Conservation (phyloP, 768 basidiomycete genomes). For the Serendipita sp. region DNA sequence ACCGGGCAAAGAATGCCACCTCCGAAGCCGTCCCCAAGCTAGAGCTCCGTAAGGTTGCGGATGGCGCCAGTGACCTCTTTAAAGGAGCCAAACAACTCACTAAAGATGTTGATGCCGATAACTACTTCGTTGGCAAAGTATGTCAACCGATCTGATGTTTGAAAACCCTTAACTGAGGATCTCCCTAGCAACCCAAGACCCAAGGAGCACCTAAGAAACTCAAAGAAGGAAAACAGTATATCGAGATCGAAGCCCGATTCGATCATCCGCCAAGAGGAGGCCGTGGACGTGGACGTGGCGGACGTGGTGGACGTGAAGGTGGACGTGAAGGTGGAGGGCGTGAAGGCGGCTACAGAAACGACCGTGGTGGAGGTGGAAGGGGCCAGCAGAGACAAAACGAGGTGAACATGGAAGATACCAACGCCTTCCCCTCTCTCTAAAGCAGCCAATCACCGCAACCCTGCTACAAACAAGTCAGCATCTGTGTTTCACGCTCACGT, state of each 20-base stretch:
- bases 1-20: constrained; percentile 54
- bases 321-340: constrained; percentile 26
- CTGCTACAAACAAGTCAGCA: too few species aligned
- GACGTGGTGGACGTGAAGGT: constrained; percentile 19
- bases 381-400: constrained; percentile 15
- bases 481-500: too few species aligned
- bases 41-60: constrained; percentile 68
- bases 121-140: constrained; percentile 88
- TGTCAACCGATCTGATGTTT: constrained; percentile 8
- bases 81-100: constrained; percentile 50
- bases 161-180: constrained; percentile 5
- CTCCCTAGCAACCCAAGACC: constrained; percentile 36
- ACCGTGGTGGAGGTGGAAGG: constrained; percentile 23
- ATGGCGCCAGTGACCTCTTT: constrained; percentile 58
- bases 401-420: constrained; percentile 67
- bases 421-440: constrained; percentile 78
- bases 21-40: constrained; percentile 50
- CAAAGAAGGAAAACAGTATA: constrained; percentile 80
- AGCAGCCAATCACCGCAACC: background rate
- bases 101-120: constrained; percentile 40
- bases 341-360: constrained; percentile 25
- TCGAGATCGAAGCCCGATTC: constrained; percentile 85
- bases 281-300: constrained; percentile 30
- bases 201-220: constrained; percentile 46
- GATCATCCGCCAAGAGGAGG: constrained; percentile 63